These are phyloP conservation scores for Fusarium napiforme DNA, from an alignment of 2,329 filamentous ascomycete genomes.

Conservation along the genomic window DNA sequence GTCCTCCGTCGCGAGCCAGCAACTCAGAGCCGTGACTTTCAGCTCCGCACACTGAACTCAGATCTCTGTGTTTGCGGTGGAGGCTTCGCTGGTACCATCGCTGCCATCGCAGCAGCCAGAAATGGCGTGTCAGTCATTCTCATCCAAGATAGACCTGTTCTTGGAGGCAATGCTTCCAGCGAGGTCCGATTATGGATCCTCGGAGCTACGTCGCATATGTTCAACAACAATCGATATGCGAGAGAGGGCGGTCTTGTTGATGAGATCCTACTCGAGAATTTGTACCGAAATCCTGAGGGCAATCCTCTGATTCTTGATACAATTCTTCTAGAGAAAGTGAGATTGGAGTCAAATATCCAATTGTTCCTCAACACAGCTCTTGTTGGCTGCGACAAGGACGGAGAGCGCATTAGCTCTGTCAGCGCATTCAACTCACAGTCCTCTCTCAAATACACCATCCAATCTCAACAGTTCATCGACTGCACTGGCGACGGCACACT, in stretches of 20 bases:
- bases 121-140: slow-evolving; percentile 10
- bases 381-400: not conserved
- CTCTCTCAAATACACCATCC: not conserved
- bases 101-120: slow-evolving; percentile 7
- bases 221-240: slow-evolving; percentile 16
- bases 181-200: slow-evolving; percentile 20
- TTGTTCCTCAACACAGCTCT: slow-evolving; percentile 1
- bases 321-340: slow-evolving; percentile 1
- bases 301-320: slow-evolving; percentile 22
- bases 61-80: slow-evolving; percentile 16
- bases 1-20: slow-evolving; percentile 20
- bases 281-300: slow-evolving; percentile 3
- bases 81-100: slow-evolving; percentile 9
- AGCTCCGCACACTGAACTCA: not conserved
- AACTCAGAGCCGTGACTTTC: slow-evolving; percentile 9
- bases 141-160: slow-evolving; percentile 12
- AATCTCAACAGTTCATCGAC: slow-evolving; percentile 17
- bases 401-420: not conserved
- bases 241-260: slow-evolving; percentile 24
- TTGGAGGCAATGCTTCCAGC: slow-evolving; percentile 18
- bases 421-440: slow-evolving; percentile 10
- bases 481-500: slow-evolving; percentile 20
- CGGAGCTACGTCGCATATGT: slow-evolving; percentile 19
- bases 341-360: not conserved
- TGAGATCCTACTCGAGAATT: slow-evolving; percentile 13